Percentiles rank a stretch among this genome's conserved stretches.
phyloP scores from a whole-genome alignment of 257 asterid species.

The Solanum sitiens region DNA sequence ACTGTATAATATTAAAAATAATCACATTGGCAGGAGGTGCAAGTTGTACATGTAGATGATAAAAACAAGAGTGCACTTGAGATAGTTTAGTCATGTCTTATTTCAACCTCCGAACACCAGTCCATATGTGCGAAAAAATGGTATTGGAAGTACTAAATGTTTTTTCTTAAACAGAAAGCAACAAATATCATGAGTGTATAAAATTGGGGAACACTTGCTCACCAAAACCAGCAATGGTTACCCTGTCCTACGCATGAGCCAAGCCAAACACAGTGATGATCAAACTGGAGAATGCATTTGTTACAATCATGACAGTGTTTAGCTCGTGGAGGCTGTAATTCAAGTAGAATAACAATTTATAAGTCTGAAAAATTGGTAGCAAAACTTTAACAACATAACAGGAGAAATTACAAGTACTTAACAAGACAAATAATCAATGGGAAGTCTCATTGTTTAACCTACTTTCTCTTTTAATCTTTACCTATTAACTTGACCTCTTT shows the following conservation, averaged over 20 bases:
- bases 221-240: conserved; percentile 93
- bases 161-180: background rate
- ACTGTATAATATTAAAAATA: background rate
- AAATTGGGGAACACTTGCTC: conserved; percentile 11
- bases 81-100: background rate
- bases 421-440: background rate
- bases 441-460: background rate
- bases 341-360: background rate
- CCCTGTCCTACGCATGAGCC: conserved; percentile 90
- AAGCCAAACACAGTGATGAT: conserved; percentile 99
- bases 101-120: background rate
- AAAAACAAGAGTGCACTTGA: background rate
- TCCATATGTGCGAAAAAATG: background rate
- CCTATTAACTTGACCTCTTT: background rate
- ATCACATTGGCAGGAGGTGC: background rate
- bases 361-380: background rate
- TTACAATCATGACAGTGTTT: conserved; percentile 96
- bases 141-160: background rate
- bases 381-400: background rate
- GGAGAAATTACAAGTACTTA: background rate
- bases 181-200: background rate
- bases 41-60: background rate
- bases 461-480: background rate
- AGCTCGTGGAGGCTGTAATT: conserved; percentile 88
- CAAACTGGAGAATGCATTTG: conserved; percentile 96